Evolutionary conservation across 129 eudicot genomes (phyloP).

Genomic region (Flaveria trinervia): DNA sequence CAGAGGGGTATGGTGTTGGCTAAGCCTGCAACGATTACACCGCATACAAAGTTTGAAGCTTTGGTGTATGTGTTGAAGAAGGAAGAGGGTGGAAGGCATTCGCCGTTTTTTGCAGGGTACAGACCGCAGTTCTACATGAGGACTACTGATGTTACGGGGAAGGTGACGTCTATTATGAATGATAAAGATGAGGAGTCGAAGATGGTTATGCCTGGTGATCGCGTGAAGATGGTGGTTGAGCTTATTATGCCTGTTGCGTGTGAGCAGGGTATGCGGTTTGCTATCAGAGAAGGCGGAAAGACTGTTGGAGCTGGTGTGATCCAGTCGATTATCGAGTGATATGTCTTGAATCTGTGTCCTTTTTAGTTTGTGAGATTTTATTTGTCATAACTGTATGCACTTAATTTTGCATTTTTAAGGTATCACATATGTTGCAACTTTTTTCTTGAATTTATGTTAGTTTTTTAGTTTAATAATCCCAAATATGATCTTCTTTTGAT

Average conservation of each 20-base stretch:
- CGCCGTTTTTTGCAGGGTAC: slow-evolving; percentile 80
- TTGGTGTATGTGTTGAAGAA: slow-evolving; percentile 81
- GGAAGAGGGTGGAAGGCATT: slow-evolving; percentile 95
- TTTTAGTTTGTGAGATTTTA: slow-evolving; percentile 34
- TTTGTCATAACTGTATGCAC: slow-evolving; percentile 13
- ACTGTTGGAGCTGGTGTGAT: slow-evolving; percentile 98
- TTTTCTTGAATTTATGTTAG: too few relatives aligned
- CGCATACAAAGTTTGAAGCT: slow-evolving; percentile 71
- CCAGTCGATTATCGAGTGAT: slow-evolving; percentile 65
- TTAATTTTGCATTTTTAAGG: too few relatives aligned
- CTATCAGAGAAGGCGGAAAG: slow-evolving; percentile 99
- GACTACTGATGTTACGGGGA: slow-evolving; percentile 88
- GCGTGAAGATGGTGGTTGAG: slow-evolving; percentile 88
- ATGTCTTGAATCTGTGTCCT: background rate
- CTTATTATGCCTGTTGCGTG: slow-evolving; percentile 81
- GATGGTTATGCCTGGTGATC: slow-evolving; percentile 99
- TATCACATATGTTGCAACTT: too few relatives aligned
- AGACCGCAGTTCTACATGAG: slow-evolving; percentile 95
- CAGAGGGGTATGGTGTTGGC: slow-evolving; percentile 92
- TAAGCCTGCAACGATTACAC: slow-evolving; percentile 66
- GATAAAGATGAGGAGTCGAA: slow-evolving; percentile 83
- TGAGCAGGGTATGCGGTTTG: slow-evolving; percentile 92
- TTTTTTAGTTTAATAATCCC: too few relatives aligned
- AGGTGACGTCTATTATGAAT: slow-evolving; percentile 63
- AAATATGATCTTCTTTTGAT: too few relatives aligned